These are phyloP conservation scores for Panicum virgatum DNA, from an alignment of 202 grass and related monocot genomes.

Conservation along the genomic window DNA sequence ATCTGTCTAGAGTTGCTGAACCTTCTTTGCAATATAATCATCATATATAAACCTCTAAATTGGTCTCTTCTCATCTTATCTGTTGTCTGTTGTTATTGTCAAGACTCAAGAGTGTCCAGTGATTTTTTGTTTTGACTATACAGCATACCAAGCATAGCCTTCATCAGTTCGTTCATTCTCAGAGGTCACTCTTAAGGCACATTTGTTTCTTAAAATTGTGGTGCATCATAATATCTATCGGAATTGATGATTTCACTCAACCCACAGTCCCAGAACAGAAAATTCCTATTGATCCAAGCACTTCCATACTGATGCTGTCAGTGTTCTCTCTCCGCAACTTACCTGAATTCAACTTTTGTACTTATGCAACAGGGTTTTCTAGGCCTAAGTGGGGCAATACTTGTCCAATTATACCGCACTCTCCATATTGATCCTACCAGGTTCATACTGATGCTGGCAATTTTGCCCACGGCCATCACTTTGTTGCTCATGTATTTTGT, in stretches of 20 bases:
- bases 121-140: background rate
- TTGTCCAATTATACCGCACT: constrained; percentile 67
- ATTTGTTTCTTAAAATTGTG: too few species aligned
- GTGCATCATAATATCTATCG: too few species aligned
- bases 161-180: too few species aligned
- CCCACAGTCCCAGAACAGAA: background rate
- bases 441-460: constrained; percentile 82
- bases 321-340: too few species aligned
- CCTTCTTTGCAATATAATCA: background rate
- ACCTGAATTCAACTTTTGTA: background rate
- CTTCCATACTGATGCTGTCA: background rate
- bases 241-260: background rate
- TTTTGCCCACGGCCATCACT: constrained; percentile 62
- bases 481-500: constrained; percentile 76
- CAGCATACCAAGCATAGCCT: background rate
- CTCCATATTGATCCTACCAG: constrained; percentile 47
- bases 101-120: background rate
- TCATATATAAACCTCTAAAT: background rate
- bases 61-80: background rate
- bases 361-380: constrained; percentile 69
- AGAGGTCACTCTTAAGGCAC: too few species aligned
- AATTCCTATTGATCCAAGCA: background rate
- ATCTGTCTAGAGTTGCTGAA: too few species aligned
- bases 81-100: background rate
- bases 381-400: constrained; percentile 84